These are phyloP conservation scores for Sicyos edulis DNA, from an alignment of 306 rosid genomes.

Conservation along the genomic window DNA sequence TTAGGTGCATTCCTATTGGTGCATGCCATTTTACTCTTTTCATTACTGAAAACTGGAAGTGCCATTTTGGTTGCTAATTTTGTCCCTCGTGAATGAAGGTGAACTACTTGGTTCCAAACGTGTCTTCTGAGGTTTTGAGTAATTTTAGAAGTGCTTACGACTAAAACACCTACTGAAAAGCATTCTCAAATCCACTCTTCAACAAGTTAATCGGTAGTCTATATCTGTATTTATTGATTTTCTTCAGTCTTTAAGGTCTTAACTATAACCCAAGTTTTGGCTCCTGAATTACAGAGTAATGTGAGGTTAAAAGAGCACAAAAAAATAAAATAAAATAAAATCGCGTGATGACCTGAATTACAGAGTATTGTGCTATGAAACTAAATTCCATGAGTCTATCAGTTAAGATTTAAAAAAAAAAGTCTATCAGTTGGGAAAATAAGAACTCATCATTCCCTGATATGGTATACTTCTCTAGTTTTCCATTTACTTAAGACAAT, in stretches of 20 bases:
- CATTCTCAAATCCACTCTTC: not conserved
- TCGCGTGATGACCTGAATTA: not conserved
- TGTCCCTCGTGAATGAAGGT: not conserved
- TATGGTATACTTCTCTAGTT: not conserved
- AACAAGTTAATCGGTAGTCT: constrained; percentile 3
- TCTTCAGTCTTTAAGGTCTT: not conserved
- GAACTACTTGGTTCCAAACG: not conserved
- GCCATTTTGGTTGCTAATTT: not conserved
- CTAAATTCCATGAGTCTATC: not conserved
- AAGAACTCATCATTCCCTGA: not conserved
- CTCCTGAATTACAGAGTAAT: not conserved
- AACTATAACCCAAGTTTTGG: not conserved
- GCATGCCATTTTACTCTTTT: not conserved
- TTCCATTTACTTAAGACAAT: not conserved
- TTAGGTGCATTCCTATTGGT: not conserved
- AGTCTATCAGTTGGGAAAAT: not conserved
- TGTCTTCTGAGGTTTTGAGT: not conserved
- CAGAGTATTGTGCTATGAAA: not conserved
- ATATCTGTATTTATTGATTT: not conserved
- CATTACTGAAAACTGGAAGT: not conserved
- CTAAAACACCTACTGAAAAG: not conserved
- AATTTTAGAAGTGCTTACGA: not conserved
- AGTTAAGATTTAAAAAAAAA: too few species aligned
- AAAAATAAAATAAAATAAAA: not conserved
- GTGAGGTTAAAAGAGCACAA: not conserved